phyloP scores from a whole-genome alignment of 768 basidiomycete genomes.

The Cystobasidium ongulense region DNA sequence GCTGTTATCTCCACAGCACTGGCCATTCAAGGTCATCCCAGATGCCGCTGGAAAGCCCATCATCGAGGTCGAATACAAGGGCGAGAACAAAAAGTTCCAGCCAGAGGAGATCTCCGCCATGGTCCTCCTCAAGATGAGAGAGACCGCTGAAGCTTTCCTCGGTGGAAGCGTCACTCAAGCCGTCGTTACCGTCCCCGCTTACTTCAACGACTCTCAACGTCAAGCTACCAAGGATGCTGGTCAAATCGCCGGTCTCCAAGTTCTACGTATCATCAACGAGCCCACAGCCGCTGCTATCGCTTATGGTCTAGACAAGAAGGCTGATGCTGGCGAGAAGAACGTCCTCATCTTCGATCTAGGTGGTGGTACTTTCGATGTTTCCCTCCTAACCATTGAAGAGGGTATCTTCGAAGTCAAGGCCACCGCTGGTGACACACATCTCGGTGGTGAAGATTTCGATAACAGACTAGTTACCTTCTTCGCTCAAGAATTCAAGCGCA shows the following conservation, averaged over 20 bases:
- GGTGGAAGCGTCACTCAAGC: conserved; percentile 59
- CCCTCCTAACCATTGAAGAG: conserved; percentile 89
- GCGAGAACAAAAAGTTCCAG: conserved; percentile 54
- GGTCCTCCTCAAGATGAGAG: conserved; percentile 63
- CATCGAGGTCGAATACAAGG: conserved; percentile 54
- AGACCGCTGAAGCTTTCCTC: conserved; percentile 63
- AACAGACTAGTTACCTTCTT: conserved; percentile 97
- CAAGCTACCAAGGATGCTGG: conserved; percentile 98
- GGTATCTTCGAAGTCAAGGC: conserved; percentile 98
- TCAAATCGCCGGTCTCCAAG: conserved; percentile 83
- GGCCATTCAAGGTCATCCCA: conserved; percentile 49
- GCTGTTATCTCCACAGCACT: conserved; percentile 27
- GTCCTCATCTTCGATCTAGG: conserved; percentile 98
- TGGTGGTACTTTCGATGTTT: conserved; percentile 97
- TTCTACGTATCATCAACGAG: conserved; percentile 98
- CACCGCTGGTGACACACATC: conserved; percentile 93
- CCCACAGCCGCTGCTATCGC: conserved; percentile 97
- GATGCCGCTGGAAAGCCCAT: conserved; percentile 51
- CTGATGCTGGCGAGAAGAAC: conserved; percentile 72
- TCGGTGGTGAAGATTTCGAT: conserved; percentile 98
- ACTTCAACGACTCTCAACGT: conserved; percentile 98
- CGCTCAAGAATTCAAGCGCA: conserved; percentile 91
- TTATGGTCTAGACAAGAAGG: conserved; percentile 93
- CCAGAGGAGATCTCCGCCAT: conserved; percentile 64
- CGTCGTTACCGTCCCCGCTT: conserved; percentile 66